Evolutionary conservation across 768 basidiomycete genomes (phyloP), one percentile per base, ranked within the genome.

Genomic region (Glaciozyma antarctica): DNA sequence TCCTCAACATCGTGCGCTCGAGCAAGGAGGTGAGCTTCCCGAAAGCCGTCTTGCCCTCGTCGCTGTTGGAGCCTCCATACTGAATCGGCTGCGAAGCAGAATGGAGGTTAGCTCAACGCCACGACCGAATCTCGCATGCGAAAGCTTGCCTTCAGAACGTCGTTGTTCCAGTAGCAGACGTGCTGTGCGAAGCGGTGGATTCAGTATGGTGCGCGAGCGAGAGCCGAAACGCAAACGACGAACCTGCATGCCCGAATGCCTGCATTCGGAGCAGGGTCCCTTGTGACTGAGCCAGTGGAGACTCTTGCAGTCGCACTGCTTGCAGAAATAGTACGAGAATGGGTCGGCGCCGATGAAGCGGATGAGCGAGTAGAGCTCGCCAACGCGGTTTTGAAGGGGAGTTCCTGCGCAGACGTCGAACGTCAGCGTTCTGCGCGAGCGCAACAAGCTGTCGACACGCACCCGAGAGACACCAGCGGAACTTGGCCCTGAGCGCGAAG

Each of bases 161-260:
- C 89, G 68, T 87, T 89, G 76, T 95, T 94, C 89, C 94, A 98
- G 77, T 90, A 90, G 77, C 94, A 98, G 16, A 88, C 89, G 64
- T 80, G 79, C 56, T 78, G 38, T 15, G 13, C 38, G 38, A 41
- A 41, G 38, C 38, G 12, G 13, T 13, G 38, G 38, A 41, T 41
- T 41, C 38, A 41, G 38, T 12, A 41, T 15, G 8, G 38, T n/a
- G n/a, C 38, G 38, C 38, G 13, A 10, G 38, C 38, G 38, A 41
- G 10, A 41, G 13, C 38, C 38, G 38, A 41, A 13, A 15, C 10
- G 38, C 7, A 41, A 41, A 9, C 38, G 38, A 41, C 38, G 38
- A 41, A 41, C 38, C 38, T 41, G 75, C 78, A 79, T 79, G 1
- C 76, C 77, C 38, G 73, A 76, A 61, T 79, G 78, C 6, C 76